Percentiles rank a stretch among this genome's conserved stretches.
These are phyloP conservation scores for Penium margaritaceum DNA, from an alignment of 139 green algal species.

Conservation along the genomic window DNA sequence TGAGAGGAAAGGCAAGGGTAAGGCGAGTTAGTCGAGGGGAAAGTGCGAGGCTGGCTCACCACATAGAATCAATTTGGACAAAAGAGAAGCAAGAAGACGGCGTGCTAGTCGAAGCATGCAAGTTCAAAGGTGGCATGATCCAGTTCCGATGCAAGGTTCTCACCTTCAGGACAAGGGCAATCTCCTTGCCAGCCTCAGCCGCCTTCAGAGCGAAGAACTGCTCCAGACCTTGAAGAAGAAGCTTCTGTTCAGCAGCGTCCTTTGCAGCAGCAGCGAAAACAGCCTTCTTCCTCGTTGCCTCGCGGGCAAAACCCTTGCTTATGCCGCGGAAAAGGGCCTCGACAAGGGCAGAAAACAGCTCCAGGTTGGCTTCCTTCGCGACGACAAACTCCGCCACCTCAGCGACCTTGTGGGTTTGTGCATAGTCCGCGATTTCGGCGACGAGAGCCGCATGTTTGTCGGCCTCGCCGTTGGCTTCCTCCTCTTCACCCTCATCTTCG, in stretches of 20 bases:
- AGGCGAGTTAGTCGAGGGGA: neutral
- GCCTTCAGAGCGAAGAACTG: conserved; percentile 40
- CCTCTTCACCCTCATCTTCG: neutral
- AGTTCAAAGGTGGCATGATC: conserved; percentile 1
- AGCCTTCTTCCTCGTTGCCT: conserved; percentile 44
- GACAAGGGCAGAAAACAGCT: conserved; percentile 18
- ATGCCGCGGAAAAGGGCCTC: conserved; percentile 16
- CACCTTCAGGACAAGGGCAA: conserved; percentile 69
- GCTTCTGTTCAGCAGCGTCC: conserved; percentile 31
- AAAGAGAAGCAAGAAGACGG: neutral
- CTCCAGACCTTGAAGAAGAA: conserved; percentile 44
- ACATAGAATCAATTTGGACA: neutral
- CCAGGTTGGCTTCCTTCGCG: conserved; percentile 10
- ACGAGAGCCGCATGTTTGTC: conserved; percentile 40
- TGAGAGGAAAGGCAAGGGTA: neutral
- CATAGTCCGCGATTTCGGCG: conserved; percentile 33
- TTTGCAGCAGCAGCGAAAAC: conserved; percentile 3
- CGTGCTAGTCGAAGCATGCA: neutral
- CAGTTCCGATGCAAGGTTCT: conserved; percentile 33
- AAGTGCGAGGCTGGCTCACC: neutral
- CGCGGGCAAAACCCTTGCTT: conserved; percentile 20
- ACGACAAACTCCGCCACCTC: conserved; percentile 1
- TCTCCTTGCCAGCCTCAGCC: conserved; percentile 55
- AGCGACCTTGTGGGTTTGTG: conserved; percentile 26
- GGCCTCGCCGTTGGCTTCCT: conserved; percentile 23